Conservation (phyloP, 2,329 filamentous ascomycete species). For the Hypoxylon sp. region DNA sequence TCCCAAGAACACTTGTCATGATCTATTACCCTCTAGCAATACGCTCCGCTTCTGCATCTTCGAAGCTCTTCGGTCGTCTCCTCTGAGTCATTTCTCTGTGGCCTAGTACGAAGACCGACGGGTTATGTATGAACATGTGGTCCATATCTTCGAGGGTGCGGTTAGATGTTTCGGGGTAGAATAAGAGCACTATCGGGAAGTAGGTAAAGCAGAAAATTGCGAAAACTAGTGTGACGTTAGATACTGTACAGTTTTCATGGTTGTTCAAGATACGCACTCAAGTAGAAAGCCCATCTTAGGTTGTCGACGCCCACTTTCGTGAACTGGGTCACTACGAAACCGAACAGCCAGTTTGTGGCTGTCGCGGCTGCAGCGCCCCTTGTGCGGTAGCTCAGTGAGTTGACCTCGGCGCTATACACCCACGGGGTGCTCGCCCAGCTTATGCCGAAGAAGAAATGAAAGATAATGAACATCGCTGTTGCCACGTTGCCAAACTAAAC, state of each 20-base stretch:
- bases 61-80: conserved; percentile 30
- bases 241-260: neutral
- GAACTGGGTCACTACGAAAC: conserved; percentile 55
- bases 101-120: conserved; percentile 35
- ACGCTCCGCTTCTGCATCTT: conserved; percentile 33
- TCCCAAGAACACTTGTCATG: too few relatives aligned
- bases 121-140: conserved; percentile 38
- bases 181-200: conserved; percentile 53
- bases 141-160: conserved; percentile 62
- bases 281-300: conserved; percentile 53
- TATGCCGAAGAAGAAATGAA: conserved; percentile 53
- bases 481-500: conserved; percentile 50
- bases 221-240: conserved; percentile 38
- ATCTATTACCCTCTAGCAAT: conserved; percentile 17
- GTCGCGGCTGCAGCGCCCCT: conserved; percentile 55
- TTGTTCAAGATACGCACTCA: conserved; percentile 48
- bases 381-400: conserved; percentile 52
- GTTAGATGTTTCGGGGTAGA: conserved; percentile 56
- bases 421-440: conserved; percentile 48
- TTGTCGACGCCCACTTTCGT: conserved; percentile 54
- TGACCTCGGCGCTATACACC: conserved; percentile 55
- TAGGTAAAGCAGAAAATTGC: conserved; percentile 39
- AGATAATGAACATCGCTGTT: conserved; percentile 54
- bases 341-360: conserved; percentile 55
- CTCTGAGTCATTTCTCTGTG: conserved; percentile 36